These are phyloP conservation scores for Begonia loranthoides DNA, from an alignment of 306 rosid species.

Conservation along the genomic window DNA sequence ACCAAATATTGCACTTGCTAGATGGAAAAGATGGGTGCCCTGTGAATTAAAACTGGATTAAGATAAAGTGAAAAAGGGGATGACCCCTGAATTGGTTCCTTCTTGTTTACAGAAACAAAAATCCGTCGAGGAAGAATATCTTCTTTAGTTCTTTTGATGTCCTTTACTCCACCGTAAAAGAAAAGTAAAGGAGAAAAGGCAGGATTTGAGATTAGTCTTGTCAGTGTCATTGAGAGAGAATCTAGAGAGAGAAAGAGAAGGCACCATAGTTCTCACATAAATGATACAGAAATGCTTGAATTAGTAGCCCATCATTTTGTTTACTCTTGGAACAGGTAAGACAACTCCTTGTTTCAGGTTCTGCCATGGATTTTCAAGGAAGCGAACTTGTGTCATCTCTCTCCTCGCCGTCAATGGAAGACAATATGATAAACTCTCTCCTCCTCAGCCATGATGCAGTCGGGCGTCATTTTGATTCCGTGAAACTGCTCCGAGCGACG, in stretches of 20 bases:
- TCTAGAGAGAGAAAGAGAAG: not conserved
- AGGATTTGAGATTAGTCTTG: not conserved
- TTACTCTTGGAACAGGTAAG: not conserved
- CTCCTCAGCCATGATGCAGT: conserved; percentile 54
- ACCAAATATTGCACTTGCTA: no score
- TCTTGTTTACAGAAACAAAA: conserved; percentile 14
- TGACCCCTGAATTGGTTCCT: conserved; percentile 11
- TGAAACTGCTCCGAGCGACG: conserved; percentile 28
- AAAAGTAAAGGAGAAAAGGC: not conserved
- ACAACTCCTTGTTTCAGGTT: conserved; percentile 2
- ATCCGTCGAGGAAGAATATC: conserved; percentile 6
- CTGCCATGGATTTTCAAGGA: conserved; percentile 24
- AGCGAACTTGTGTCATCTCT: conserved; percentile 9
- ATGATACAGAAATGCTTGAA: not conserved
- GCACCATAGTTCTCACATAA: not conserved
- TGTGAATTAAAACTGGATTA: not conserved
- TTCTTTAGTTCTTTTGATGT: conserved; percentile 3
- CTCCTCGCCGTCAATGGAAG: conserved; percentile 17
- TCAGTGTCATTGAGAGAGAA: not conserved
- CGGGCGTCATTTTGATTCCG: conserved; percentile 52
- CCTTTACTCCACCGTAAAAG: not conserved
- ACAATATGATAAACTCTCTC: conserved; percentile 30
- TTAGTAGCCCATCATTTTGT: not conserved
- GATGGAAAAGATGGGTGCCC: conserved; percentile 1
- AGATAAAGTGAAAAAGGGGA: conserved; percentile 11